These are phyloP conservation scores for Thermomyces lanuginosus DNA, from an alignment of 2,329 filamentous ascomycete species.

Conservation along the genomic window DNA sequence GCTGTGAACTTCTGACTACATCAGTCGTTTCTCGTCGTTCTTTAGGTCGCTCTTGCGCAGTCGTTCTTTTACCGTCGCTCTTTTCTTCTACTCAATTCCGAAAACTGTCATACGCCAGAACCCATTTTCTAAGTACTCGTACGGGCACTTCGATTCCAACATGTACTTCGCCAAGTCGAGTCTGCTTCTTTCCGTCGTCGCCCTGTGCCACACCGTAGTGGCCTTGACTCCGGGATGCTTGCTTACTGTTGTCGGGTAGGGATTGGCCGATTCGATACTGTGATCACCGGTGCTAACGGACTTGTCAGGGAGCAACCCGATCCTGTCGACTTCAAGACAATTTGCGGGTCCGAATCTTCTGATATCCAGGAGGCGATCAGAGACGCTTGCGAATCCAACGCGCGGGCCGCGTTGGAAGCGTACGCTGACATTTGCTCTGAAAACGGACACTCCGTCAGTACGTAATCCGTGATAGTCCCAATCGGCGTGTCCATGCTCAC, in stretches of 20 bases:
- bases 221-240: conserved; percentile 36
- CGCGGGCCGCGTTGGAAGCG: conserved; percentile 20
- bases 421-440: conserved; percentile 24
- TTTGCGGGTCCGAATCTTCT: conserved; percentile 22
- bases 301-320: conserved; percentile 17
- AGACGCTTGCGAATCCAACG: conserved; percentile 18
- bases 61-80: not conserved
- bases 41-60: conserved; percentile 1
- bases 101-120: conserved; percentile 2
- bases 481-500: no score
- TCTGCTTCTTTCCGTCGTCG: conserved; percentile 29
- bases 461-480: no score
- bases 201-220: conserved; percentile 27
- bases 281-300: conserved; percentile 10
- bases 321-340: conserved; percentile 22
- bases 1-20: no score
- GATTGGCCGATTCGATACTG: not conserved
- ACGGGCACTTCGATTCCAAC: no score
- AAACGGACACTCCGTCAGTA: conserved; percentile 27
- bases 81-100: conserved; percentile 1
- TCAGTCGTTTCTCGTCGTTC: no score
- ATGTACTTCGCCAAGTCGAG: conserved; percentile 32
- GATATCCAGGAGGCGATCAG: conserved; percentile 22
- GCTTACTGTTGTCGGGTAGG: conserved; percentile 35
- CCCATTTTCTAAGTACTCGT: no score